Evolutionary conservation across 2,329 filamentous ascomycete species (phyloP).

Genomic region (Scleromitrula shiraiana): DNA sequence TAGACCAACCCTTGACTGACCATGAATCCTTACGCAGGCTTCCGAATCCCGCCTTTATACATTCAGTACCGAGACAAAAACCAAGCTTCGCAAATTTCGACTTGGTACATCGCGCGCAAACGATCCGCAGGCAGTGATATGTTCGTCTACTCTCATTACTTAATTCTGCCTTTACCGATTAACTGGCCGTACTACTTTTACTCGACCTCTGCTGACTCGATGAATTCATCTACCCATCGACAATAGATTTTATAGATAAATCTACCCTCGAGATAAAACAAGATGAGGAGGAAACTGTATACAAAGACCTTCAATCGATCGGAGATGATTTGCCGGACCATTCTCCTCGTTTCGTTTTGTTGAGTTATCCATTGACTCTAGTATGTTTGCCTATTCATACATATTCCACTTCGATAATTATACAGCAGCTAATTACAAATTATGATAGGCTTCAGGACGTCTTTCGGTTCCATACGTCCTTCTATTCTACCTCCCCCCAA

Average conservation of each 20-base stretch:
- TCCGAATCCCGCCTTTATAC: slow-evolving; percentile 88
- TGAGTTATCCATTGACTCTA: slow-evolving; percentile 85
- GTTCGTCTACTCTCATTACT: slow-evolving; percentile 48
- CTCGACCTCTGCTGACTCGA: slow-evolving; percentile 8
- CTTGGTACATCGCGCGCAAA: slow-evolving; percentile 81
- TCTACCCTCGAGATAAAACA: slow-evolving; percentile 83
- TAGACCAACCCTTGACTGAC: too few species aligned
- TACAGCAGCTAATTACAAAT: slow-evolving; percentile 10
- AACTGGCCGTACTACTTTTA: background rate
- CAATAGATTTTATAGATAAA: slow-evolving; percentile 85
- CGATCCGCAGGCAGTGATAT: slow-evolving; percentile 85
- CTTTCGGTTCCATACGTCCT: slow-evolving; percentile 88
- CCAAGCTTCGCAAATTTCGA: slow-evolving; percentile 89
- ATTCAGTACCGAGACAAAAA: slow-evolving; percentile 84
- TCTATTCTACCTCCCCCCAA: slow-evolving; percentile 88
- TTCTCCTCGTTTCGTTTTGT: slow-evolving; percentile 77
- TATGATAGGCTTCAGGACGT: too few species aligned
- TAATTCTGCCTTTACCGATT: background rate
- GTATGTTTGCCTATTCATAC: slow-evolving; percentile 40
- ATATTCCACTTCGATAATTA: background rate
- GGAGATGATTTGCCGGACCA: slow-evolving; percentile 89
- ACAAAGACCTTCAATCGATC: slow-evolving; percentile 72
- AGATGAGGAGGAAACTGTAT: slow-evolving; percentile 67
- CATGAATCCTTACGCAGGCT: too few species aligned
- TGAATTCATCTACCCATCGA: slow-evolving; percentile 10